phyloP scores from a whole-genome alignment of 495 filamentous ascomycete species.

The Aspergillus funiculosus region DNA sequence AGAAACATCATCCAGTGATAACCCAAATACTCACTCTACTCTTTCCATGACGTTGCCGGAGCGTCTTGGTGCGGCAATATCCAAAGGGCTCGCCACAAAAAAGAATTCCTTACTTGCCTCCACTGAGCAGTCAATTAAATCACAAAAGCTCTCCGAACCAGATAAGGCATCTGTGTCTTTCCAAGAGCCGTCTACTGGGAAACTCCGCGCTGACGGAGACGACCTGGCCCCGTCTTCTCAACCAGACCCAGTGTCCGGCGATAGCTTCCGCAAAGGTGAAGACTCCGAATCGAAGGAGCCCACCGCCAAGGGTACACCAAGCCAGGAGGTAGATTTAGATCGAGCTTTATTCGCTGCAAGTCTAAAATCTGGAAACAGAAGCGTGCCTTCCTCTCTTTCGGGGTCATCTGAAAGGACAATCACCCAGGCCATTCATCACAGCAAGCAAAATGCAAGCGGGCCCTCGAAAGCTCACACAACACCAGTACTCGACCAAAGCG shows the following conservation, averaged over 20 bases:
- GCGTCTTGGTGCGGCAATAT: conserved; percentile 31
- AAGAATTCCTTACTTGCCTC: conserved; percentile 27
- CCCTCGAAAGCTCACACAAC: background rate
- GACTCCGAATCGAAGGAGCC: background rate
- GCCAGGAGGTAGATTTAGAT: conserved; percentile 22
- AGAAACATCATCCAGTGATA: background rate
- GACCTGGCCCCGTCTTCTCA: background rate
- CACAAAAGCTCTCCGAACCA: conserved; percentile 13
- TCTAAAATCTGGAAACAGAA: conserved; percentile 22
- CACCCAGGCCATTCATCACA: background rate
- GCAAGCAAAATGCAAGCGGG: background rate
- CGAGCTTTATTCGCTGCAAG: conserved; percentile 27
- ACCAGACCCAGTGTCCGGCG: background rate
- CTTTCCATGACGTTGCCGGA: conserved; percentile 28
- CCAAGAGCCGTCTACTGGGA: background rate
- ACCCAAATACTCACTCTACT: conserved; percentile 16
- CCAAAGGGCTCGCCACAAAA: conserved; percentile 26
- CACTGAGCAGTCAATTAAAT: conserved; percentile 9
- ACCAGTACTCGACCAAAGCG: background rate
- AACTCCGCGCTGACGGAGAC: background rate
- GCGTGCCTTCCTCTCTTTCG: background rate
- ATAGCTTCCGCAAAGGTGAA: background rate
- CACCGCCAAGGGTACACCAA: background rate
- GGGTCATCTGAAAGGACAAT: background rate
- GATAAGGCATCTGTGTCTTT: conserved; percentile 8